Evolutionary conservation across 257 asterid species (phyloP).

Genomic region (Sherardia arvensis): DNA sequence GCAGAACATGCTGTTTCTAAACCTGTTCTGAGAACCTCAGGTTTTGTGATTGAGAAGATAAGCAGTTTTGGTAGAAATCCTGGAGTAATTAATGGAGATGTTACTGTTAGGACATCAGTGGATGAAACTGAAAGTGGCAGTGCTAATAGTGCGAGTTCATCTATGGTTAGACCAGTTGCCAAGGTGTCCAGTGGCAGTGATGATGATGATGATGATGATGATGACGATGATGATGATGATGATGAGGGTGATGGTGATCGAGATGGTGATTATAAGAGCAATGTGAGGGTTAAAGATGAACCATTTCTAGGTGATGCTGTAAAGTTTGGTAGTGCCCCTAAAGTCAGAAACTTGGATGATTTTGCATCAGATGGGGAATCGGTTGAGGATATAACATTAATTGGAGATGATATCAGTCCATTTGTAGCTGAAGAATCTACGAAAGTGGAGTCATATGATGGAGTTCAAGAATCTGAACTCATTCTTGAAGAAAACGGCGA

Average conservation of each 20-base stretch:
- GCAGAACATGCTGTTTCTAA: conserved; percentile 10
- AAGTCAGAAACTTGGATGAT: conserved; percentile 35
- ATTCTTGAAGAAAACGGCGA: conserved; percentile 7
- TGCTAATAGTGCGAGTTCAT: conserved; percentile 14
- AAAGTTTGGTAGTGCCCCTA: conserved; percentile 37
- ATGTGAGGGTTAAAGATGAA: conserved; percentile 37
- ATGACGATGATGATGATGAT: conserved; percentile 22
- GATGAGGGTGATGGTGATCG: too few relatives aligned
- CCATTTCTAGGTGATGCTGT: conserved; percentile 29
- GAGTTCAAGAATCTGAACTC: conserved; percentile 15
- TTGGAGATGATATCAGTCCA: conserved; percentile 15
- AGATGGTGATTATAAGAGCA: conserved; percentile 45
- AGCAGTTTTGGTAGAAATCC: conserved; percentile 11
- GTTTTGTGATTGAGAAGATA: conserved; percentile 17
- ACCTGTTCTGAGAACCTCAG: conserved; percentile 30
- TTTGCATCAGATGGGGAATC: conserved; percentile 26
- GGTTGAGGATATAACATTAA: conserved; percentile 22
- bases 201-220: conserved; percentile 30
- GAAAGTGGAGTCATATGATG: conserved; percentile 14
- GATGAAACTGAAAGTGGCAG: conserved; percentile 10
- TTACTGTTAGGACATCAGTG: conserved; percentile 12
- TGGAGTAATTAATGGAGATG: conserved; percentile 19
- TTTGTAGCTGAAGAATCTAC: conserved; percentile 20
- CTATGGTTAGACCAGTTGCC: conserved; percentile 32
- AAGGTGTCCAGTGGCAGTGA: conserved; percentile 53